These are phyloP conservation scores for Apium graveolens DNA, from an alignment of 129 eudicot species.

Conservation along the genomic window DNA sequence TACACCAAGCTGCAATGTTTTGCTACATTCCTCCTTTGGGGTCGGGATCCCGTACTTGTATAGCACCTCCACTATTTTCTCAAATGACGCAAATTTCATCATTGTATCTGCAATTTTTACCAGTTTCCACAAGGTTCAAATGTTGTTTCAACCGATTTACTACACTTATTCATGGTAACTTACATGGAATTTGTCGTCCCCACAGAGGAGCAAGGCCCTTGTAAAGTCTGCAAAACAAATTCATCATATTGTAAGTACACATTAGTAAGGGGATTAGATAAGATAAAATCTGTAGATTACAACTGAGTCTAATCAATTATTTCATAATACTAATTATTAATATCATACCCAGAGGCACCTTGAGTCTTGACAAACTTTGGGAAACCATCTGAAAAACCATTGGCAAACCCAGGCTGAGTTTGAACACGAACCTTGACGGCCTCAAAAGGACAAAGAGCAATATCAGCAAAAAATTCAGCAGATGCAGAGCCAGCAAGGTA, in stretches of 20 bases:
- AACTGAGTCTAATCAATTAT: neutral
- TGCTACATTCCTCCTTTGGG: conserved; percentile 79
- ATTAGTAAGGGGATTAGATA: neutral
- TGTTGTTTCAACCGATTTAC: neutral
- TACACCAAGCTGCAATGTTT: conserved; percentile 67
- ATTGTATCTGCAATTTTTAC: conserved; percentile 56
- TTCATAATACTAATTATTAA: neutral
- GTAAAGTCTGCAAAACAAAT: conserved; percentile 49
- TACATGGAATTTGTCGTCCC: conserved; percentile 98
- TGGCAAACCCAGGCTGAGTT: conserved; percentile 93
- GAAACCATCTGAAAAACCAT: conserved; percentile 73
- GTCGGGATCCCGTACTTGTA: conserved; percentile 72
- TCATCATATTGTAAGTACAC: neutral
- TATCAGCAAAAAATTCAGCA: conserved; percentile 76
- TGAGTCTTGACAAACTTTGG: conserved; percentile 65
- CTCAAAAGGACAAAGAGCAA: conserved; percentile 89
- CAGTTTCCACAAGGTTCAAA: too few relatives aligned
- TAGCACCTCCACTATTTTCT: conserved; percentile 59
- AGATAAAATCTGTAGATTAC: neutral
- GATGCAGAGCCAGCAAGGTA: conserved; percentile 91
- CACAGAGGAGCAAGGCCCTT: conserved; percentile 89
- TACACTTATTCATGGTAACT: conserved; percentile 12
- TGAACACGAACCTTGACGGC: conserved; percentile 95
- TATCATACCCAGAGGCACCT: conserved; percentile 62
- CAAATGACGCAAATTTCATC: conserved; percentile 93